Percentiles rank a stretch among this genome's conserved stretches.
Conservation (phyloP, 1,284 basidiomycete species). For the Cryptococcus neoformans region DNA sequence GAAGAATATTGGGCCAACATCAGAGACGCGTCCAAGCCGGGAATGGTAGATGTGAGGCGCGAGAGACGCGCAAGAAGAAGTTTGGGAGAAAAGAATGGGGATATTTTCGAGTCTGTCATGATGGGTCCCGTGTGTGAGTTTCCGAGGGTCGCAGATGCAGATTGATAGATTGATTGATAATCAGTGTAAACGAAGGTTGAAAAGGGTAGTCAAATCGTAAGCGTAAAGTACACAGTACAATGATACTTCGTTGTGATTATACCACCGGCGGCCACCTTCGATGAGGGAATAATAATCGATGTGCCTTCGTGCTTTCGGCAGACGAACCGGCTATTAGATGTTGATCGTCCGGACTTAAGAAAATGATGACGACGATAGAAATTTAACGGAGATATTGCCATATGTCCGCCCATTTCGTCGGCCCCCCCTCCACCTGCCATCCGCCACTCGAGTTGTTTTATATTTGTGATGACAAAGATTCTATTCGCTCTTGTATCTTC, state of each 20-base stretch:
- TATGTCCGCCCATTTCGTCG: neutral
- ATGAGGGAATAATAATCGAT: too few relatives aligned
- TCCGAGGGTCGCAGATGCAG: too few relatives aligned
- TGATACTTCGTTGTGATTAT: too few relatives aligned
- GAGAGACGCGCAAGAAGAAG: slow-evolving; percentile 27
- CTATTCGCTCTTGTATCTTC: slow-evolving; percentile 1
- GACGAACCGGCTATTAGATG: too few relatives aligned
- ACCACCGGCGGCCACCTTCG: too few relatives aligned
- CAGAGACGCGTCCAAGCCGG: slow-evolving; percentile 44
- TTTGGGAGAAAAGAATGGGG: slow-evolving; percentile 3
- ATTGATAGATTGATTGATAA: neutral
- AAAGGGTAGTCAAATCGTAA: too few relatives aligned
- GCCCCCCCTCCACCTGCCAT: neutral
- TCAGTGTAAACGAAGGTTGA: too few relatives aligned
- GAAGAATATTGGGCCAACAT: slow-evolving; percentile 45
- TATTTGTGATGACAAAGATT: slow-evolving; percentile 10
- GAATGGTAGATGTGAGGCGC: slow-evolving; percentile 30
- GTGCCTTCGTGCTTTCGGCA: too few relatives aligned
- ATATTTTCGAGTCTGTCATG: slow-evolving; percentile 2
- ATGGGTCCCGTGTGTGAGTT: neutral
- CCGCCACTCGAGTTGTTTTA: too few relatives aligned
- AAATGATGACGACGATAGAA: too few relatives aligned
- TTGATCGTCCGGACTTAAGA: too few relatives aligned
- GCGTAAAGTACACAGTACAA: too few relatives aligned
- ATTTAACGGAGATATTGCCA: neutral